These are phyloP conservation scores for Nicotiana paniculata DNA, from an alignment of 257 asterid species.

Conservation along the genomic window DNA sequence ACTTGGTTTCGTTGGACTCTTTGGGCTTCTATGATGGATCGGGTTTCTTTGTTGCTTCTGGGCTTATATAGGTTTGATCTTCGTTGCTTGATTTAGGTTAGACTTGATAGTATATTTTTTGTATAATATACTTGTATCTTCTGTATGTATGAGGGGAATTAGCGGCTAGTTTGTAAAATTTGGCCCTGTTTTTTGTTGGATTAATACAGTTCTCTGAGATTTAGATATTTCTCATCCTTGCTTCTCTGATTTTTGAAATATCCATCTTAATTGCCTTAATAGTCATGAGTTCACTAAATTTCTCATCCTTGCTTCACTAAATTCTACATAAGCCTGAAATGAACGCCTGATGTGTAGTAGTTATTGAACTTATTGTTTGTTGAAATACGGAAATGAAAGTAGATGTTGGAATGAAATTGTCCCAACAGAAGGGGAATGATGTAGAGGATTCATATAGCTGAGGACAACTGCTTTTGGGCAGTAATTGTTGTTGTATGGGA, in stretches of 20 bases:
- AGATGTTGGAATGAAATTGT: neutral
- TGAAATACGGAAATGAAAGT: neutral
- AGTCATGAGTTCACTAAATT: neutral
- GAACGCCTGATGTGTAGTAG: neutral
- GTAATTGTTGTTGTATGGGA: neutral
- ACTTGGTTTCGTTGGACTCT: conserved; percentile 70
- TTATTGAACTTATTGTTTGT: neutral
- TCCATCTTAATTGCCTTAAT: neutral
- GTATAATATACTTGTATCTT: neutral
- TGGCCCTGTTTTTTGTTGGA: neutral
- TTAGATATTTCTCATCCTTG: neutral
- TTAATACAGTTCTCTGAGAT: neutral
- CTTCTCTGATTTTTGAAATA: neutral
- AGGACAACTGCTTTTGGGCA: neutral
- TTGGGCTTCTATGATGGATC: conserved; percentile 66
- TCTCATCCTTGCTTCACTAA: too few species aligned
- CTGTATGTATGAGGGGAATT: conserved; percentile 4
- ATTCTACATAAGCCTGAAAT: neutral
- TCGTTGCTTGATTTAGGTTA: neutral
- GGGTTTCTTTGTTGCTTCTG: neutral
- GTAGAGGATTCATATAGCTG: neutral
- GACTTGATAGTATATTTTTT: conserved; percentile 2
- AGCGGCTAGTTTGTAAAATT: neutral
- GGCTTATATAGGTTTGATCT: neutral
- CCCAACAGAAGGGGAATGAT: neutral